These are phyloP conservation scores for Calamus simplicifolius DNA, from an alignment of 176 grass and related monocot genomes.

Conservation along the genomic window DNA sequence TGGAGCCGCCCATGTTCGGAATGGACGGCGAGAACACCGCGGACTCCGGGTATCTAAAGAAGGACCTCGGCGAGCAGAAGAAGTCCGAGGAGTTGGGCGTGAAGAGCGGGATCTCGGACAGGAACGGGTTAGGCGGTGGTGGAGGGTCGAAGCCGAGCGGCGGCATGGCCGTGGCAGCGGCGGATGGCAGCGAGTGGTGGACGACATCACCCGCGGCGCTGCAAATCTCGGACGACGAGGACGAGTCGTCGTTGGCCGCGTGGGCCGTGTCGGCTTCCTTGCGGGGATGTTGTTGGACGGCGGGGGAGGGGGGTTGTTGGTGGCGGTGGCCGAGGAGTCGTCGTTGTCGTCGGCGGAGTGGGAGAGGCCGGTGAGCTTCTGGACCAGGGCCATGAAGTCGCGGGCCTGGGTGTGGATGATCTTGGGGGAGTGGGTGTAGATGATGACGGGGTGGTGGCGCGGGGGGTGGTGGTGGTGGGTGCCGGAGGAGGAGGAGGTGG, in stretches of 20 bases:
- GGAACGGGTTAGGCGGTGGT: neutral
- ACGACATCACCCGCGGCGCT: neutral
- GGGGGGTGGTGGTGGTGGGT: conserved; percentile 2
- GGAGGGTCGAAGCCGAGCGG: neutral
- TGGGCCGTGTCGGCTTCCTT: neutral
- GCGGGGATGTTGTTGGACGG: neutral
- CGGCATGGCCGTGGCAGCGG: neutral
- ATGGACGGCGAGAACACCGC: neutral
- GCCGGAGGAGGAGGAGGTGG: conserved; percentile 21
- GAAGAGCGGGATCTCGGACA: neutral
- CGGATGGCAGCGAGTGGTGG: neutral
- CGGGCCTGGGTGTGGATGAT: conserved; percentile 46
- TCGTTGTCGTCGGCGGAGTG: neutral
- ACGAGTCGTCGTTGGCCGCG: conserved; percentile 24
- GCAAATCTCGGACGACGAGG: conserved; percentile 41
- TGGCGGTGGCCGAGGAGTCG: neutral
- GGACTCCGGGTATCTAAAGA: neutral
- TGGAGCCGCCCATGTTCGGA: too few relatives aligned
- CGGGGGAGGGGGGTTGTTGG: neutral
- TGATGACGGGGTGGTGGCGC: conserved; percentile 37
- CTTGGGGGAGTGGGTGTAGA: conserved; percentile 64
- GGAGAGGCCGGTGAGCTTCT: conserved; percentile 61
- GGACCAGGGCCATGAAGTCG: conserved; percentile 69
- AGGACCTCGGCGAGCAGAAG: neutral
- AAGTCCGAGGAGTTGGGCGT: neutral